These are phyloP conservation scores for Populus tremula DNA, from an alignment of 345 rosid species.

Conservation along the genomic window DNA sequence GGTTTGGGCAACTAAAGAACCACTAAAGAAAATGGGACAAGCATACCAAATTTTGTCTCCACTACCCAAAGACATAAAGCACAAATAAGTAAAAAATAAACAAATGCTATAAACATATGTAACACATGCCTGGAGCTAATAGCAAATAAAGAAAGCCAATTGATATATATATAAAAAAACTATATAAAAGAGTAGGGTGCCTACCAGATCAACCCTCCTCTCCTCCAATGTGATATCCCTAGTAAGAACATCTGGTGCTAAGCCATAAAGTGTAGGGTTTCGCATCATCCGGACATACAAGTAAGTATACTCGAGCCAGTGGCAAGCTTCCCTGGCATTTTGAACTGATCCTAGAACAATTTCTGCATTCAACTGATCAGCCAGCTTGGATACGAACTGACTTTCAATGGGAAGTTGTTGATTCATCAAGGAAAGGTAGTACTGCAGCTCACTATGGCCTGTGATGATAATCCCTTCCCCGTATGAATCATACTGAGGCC, in stretches of 20 bases:
- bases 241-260: slow-evolving; percentile 74
- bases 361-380: slow-evolving; percentile 99
- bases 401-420: slow-evolving; percentile 98
- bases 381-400: slow-evolving; percentile 86
- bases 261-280: slow-evolving; percentile 83
- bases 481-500: slow-evolving; percentile 87
- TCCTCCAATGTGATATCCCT: slow-evolving; percentile 74
- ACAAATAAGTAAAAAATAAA: background rate
- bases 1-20: background rate
- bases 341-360: slow-evolving; percentile 95
- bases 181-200: slow-evolving; percentile 2
- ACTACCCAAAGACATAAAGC: background rate
- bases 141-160: background rate
- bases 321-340: slow-evolving; percentile 95
- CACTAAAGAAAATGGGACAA: background rate
- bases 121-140: background rate
- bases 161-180: background rate
- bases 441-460: slow-evolving; percentile 82
- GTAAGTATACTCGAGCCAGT: slow-evolving; percentile 93
- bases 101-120: background rate
- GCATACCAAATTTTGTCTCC: background rate
- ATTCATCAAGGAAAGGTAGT: slow-evolving; percentile 93
- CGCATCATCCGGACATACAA: slow-evolving; percentile 80
- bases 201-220: slow-evolving; percentile 96
- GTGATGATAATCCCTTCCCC: slow-evolving; percentile 98